phyloP scores from a whole-genome alignment of 805 yeast genomes.

The Teunomyces cretensis region DNA sequence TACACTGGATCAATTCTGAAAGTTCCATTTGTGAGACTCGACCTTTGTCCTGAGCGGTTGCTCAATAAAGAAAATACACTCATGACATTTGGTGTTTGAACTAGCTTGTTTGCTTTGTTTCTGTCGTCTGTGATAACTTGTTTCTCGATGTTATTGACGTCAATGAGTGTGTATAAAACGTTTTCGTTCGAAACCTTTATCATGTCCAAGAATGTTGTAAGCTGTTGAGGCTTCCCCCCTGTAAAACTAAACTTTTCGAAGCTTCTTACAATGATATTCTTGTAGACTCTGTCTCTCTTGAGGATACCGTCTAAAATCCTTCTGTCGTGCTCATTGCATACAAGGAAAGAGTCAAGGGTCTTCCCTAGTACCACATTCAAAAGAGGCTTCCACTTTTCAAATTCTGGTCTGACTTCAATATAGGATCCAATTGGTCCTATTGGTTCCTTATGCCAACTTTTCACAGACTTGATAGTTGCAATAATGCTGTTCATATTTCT shows the following conservation, averaged over 20 bases:
- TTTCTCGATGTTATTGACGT: conserved; percentile 58
- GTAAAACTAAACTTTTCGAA: conserved; percentile 59
- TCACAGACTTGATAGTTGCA: conserved; percentile 35
- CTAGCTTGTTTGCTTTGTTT: conserved; percentile 47
- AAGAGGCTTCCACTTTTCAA: conserved; percentile 55
- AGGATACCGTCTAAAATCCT: conserved; percentile 31
- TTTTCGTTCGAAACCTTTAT: conserved; percentile 55
- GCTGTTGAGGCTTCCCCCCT: conserved; percentile 39
- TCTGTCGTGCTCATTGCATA: conserved; percentile 62
- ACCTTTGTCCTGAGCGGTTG: conserved; percentile 44
- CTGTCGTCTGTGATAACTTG: conserved; percentile 53
- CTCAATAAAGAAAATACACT: conserved; percentile 44
- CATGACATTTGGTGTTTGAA: conserved; percentile 36
- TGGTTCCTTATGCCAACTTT: conserved; percentile 48
- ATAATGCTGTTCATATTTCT: conserved; percentile 41
- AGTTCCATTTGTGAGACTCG: conserved; percentile 41
- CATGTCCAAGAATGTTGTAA: conserved; percentile 57
- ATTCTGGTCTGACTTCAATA: conserved; percentile 56
- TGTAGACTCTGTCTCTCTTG: conserved; percentile 21
- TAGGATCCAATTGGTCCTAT: conserved; percentile 78
- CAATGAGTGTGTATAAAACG: conserved; percentile 63
- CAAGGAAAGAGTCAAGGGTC: conserved; percentile 64
- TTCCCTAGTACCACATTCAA: conserved; percentile 56
- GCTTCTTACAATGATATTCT: conserved; percentile 49
- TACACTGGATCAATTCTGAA: conserved; percentile 54